Evolutionary conservation across 257 asterid genomes (phyloP).

Genomic region (Salvia splendens): DNA sequence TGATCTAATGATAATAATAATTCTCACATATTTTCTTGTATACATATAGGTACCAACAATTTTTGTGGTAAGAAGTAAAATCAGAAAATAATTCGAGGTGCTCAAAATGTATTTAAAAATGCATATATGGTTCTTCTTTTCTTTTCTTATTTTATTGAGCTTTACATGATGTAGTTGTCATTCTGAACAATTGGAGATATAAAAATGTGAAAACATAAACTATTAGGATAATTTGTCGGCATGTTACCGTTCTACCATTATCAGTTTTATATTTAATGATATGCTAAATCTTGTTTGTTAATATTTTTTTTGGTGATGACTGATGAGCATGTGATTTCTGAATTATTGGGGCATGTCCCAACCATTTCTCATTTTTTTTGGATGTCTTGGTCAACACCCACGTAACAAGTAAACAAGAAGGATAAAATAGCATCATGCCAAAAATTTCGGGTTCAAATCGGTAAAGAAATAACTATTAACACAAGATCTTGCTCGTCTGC

Average conservation of each 20-base stretch:
- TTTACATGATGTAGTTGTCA: slow-evolving; percentile 1
- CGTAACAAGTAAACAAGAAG: neutral
- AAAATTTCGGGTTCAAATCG: too few relatives aligned
- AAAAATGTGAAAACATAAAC: neutral
- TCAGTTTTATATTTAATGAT: neutral
- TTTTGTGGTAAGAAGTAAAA: neutral
- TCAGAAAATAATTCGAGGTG: slow-evolving; percentile 9
- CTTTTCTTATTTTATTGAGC: neutral
- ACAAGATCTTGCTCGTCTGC: too few relatives aligned
- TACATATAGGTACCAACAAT: neutral
- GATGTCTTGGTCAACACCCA: slow-evolving; percentile 16
- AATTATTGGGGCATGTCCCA: slow-evolving; percentile 41
- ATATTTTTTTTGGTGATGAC: slow-evolving; percentile 10
- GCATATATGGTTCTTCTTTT: neutral
- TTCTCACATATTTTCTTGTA: neutral
- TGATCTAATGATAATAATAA: too few relatives aligned
- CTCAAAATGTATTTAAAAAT: neutral
- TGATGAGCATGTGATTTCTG: slow-evolving; percentile 38
- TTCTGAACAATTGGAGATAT: neutral
- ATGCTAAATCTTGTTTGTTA: neutral
- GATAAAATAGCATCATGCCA: too few relatives aligned
- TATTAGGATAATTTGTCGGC: neutral
- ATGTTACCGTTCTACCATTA: slow-evolving; percentile 9
- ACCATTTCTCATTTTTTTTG: neutral
- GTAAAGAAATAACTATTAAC: too few relatives aligned